Evolutionary conservation across 2,329 filamentous ascomycete species (phyloP).

Genomic region (Triangularia verruculosa): DNA sequence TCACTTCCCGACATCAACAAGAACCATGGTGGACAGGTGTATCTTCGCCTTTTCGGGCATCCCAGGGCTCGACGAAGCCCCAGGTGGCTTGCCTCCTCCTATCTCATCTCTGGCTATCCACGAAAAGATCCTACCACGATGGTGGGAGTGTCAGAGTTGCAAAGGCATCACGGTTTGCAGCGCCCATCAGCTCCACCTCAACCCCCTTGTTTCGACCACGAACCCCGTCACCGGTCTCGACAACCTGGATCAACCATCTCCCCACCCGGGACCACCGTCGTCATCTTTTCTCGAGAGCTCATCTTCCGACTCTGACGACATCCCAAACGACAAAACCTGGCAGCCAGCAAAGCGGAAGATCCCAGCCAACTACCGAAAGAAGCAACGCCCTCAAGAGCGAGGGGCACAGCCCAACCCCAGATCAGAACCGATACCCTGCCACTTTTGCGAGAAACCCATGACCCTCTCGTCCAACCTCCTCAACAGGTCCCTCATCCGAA

Average conservation of each 20-base stretch:
- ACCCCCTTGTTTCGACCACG: neutral
- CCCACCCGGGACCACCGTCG: neutral
- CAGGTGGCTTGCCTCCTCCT: neutral
- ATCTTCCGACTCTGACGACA: neutral
- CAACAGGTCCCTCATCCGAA: neutral
- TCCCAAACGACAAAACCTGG: neutral
- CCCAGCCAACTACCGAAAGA: neutral
- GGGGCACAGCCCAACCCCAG: too few species aligned
- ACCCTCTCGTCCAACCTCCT: neutral
- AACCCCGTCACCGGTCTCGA: neutral
- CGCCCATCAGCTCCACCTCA: neutral
- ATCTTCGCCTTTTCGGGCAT: neutral
- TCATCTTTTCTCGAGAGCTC: neutral
- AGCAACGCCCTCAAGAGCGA: neutral
- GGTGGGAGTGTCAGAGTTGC: neutral
- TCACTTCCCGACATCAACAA: neutral
- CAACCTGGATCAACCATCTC: neutral
- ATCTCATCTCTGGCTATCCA: neutral
- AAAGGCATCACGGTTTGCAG: neutral
- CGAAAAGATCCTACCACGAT: neutral
- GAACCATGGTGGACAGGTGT: neutral
- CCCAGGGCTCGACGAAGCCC: neutral
- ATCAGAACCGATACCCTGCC: neutral
- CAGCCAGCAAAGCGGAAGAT: neutral
- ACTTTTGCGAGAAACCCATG: neutral